A percentile compares a stretch with the other conserved stretches of the same genome.
phyloP scores from a whole-genome alignment of 176 grass and related monocot genomes.

The Otatea glauca region DNA sequence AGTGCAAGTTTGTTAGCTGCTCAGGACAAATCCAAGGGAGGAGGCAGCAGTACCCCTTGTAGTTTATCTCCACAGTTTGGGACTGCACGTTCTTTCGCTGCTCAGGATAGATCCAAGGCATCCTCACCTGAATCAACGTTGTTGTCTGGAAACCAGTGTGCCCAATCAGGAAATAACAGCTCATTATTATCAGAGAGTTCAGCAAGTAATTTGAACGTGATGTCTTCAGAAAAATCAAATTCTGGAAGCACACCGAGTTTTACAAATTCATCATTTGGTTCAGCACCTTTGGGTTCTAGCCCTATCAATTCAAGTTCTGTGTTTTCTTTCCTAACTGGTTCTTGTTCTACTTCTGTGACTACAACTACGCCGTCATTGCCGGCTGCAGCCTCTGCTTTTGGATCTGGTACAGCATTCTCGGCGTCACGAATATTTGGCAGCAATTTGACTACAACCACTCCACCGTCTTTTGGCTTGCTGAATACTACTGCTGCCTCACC shows the following conservation, averaged over 20 bases:
- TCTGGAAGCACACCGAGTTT: slow-evolving; percentile 10
- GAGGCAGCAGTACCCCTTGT: slow-evolving; percentile 12
- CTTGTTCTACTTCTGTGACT: slow-evolving; percentile 2
- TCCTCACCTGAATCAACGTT: slow-evolving; percentile 9
- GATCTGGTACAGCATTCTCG: slow-evolving; percentile 12
- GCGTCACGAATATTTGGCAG: slow-evolving; percentile 30
- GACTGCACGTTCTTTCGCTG: background rate
- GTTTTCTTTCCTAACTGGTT: slow-evolving; percentile 8
- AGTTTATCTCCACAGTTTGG: slow-evolving; percentile 35
- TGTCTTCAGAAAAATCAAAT: slow-evolving; percentile 22
- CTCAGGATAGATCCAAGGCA: slow-evolving; percentile 25
- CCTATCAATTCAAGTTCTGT: slow-evolving; percentile 25
- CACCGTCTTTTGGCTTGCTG: slow-evolving; percentile 24
- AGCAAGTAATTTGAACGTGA: slow-evolving; percentile 9
- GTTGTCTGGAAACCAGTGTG: slow-evolving; percentile 24
- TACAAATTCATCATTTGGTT: slow-evolving; percentile 29
- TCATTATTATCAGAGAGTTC: slow-evolving; percentile 18
- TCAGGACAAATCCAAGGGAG: slow-evolving; percentile 39
- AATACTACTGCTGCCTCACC: slow-evolving; percentile 23
- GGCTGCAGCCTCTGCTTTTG: slow-evolving; percentile 4
- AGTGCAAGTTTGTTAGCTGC: slow-evolving; percentile 35
- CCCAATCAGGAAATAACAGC: slow-evolving; percentile 37
- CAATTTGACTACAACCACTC: slow-evolving; percentile 11
- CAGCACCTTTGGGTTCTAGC: slow-evolving; percentile 16
- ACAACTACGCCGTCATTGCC: background rate